Base-by-base conservation (phyloP, 345 rosid species). In the Anastatica hierochuntica region DNA sequence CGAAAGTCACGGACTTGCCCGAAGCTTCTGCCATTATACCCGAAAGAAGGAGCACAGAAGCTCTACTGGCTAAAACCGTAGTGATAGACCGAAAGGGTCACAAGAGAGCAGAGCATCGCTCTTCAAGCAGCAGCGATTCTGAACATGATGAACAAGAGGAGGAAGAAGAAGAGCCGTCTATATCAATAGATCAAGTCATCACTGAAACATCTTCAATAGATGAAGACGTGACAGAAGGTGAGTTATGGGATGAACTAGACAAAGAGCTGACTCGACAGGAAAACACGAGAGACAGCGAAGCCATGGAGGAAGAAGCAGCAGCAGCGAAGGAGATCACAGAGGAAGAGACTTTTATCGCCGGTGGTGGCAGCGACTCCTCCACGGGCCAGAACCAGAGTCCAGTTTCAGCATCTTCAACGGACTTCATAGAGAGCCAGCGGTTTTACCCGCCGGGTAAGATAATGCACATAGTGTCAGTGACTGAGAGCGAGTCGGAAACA, bases 361-460 rank as follows among this genome's bases (percentile, higher is more conserved):
- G 56, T 1, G 56, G 53, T 3, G 21, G 64, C 0, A 54, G 51
- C 27, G 79, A 64, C 0, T 74, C 73, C 12, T 62, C 73, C 13
- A 64, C 69, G 5, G 53, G 72, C 5, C 84, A 77, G 60, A 55
- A 56, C 44, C 71, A 62, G 66, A 65, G 30, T 20, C 49, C 73
- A 2, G 41, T 51, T n/a, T 56, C 73, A 5, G 23, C 65, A 18
- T 47, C 83, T 26, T 43, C 82, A 1, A 43, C 59, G 0, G 88
- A 81, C 24, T 61, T 75, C n/a, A 43, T 58, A 10, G 95, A 92
- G 54, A 78, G 55, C 74, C 86, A 74, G 47, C 80, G 60, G 35
- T 88, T 92, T 70, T 88, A 85, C 47, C 95, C 94, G 3, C 94
- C 98, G 0, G 97, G 98, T 50, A 77, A 74, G 70, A 85, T 83